A percentile compares a stretch with the other conserved stretches of the same genome.
phyloP scores from a whole-genome alignment of 2,329 filamentous ascomycete genomes.

The Microsporum audouinii region DNA sequence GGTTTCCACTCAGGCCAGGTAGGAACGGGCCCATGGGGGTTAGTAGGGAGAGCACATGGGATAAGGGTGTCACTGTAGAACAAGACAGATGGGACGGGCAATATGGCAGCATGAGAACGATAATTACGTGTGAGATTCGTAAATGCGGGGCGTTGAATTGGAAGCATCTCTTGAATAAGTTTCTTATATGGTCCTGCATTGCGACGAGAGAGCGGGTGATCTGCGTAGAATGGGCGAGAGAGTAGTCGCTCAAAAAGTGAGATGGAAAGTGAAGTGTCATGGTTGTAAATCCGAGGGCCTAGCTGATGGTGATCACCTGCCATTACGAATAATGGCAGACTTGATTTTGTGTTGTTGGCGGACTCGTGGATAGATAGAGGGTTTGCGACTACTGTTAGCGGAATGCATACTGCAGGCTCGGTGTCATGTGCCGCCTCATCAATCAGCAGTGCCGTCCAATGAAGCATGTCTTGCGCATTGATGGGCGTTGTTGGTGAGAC shows the following conservation, averaged over 20 bases:
- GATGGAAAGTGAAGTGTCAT: conserved; percentile 22
- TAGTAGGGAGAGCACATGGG: conserved; percentile 24
- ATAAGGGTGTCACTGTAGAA: conserved; percentile 38
- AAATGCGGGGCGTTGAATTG: conserved; percentile 35
- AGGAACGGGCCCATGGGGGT: conserved; percentile 10
- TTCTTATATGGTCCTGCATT: conserved; percentile 14
- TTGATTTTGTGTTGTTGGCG: background rate
- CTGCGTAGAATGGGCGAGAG: conserved; percentile 25
- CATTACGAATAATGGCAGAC: conserved; percentile 33
- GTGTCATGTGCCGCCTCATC: conserved; percentile 39
- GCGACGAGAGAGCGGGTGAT: conserved; percentile 32
- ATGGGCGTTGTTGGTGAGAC: conserved; percentile 14
- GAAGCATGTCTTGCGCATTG: conserved; percentile 19
- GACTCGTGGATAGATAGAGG: conserved; percentile 18
- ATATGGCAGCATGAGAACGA: conserved; percentile 37
- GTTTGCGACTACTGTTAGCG: conserved; percentile 31
- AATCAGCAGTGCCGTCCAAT: conserved; percentile 36
- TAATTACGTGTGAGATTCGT: conserved; percentile 37
- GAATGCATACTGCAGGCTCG: conserved; percentile 33
- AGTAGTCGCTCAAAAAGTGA: conserved; percentile 36
- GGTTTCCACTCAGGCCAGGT: conserved; percentile 29
- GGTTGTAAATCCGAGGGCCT: conserved; percentile 30
- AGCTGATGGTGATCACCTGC: conserved; percentile 38
- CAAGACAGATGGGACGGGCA: conserved; percentile 30
- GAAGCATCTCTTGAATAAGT: conserved; percentile 24